Conservation (phyloP, 208 protist genomes). For the Leishmania major region DNA sequence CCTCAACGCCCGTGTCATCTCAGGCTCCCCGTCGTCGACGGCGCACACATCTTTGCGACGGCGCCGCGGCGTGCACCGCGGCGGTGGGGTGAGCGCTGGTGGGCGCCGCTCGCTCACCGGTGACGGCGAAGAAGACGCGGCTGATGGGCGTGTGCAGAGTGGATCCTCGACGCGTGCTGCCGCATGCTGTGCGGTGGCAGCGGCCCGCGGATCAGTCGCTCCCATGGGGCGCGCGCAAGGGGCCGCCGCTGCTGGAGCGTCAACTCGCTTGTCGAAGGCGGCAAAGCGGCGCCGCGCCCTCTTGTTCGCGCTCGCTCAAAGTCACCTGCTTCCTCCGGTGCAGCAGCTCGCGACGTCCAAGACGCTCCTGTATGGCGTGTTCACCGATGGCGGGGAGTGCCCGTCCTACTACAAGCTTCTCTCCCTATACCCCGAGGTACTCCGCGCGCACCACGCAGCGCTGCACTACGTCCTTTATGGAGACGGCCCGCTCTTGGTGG, state of each 20-base stretch:
- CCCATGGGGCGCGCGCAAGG: not conserved
- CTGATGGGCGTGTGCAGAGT: not conserved
- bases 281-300: constrained; percentile 36
- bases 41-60: constrained; percentile 24
- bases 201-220: not conserved
- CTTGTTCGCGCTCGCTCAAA: constrained; percentile 46
- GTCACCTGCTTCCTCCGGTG: constrained; percentile 33
- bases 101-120: not conserved
- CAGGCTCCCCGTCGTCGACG: constrained; percentile 18
- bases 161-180: not conserved
- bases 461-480: constrained; percentile 72
- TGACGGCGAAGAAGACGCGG: not conserved
- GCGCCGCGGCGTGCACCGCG: constrained; percentile 22
- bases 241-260: not conserved
- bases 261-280: constrained; percentile 14
- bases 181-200: not conserved
- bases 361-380: constrained; percentile 63
- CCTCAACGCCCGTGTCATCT: constrained; percentile 17
- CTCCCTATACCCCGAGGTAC: constrained; percentile 57
- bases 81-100: not conserved
- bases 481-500: constrained; percentile 74
- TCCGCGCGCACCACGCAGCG: constrained; percentile 69
- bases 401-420: constrained; percentile 73
- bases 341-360: constrained; percentile 33
- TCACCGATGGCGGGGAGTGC: constrained; percentile 62